A percentile compares a stretch with the other conserved stretches of the same genome.
Evolutionary conservation across 257 asterid species (phyloP).

Genomic region (Nicotiana otophora): DNA sequence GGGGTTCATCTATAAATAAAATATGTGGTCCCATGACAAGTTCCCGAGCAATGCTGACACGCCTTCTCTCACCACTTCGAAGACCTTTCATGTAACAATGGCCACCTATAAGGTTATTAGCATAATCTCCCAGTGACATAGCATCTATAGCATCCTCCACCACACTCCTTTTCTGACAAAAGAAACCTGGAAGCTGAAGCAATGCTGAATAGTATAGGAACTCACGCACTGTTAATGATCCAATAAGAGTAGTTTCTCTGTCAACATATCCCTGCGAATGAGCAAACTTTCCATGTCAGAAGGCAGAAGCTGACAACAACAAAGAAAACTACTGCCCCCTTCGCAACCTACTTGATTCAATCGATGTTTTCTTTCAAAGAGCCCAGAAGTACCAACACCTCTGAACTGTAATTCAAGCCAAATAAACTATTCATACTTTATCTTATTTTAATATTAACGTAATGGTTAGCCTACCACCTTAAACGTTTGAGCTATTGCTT

Average conservation of each 20-base stretch:
- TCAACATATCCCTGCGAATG: constrained; percentile 77
- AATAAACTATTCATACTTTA: background rate
- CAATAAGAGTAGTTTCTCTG: constrained; percentile 85
- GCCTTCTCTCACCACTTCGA: constrained; percentile 86
- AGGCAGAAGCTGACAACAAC: background rate
- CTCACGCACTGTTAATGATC: constrained; percentile 93
- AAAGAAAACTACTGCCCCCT: background rate
- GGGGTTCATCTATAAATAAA: constrained; percentile 94
- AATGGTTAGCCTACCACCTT: background rate
- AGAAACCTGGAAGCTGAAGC: constrained; percentile 95
- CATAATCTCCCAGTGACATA: constrained; percentile 90
- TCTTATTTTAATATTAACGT: background rate
- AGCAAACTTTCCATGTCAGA: background rate
- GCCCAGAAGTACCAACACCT: background rate
- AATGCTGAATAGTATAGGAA: constrained; percentile 93
- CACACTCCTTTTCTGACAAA: constrained; percentile 56
- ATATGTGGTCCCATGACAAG: constrained; percentile 89
- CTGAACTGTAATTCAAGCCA: background rate
- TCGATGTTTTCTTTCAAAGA: background rate
- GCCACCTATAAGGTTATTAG: constrained; percentile 91
- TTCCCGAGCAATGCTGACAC: constrained; percentile 94
- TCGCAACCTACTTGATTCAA: background rate
- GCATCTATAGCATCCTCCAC: constrained; percentile 90
- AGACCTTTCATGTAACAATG: constrained; percentile 94
- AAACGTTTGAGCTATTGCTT: background rate